Evolutionary conservation across 208 protist genomes (phyloP), one percentile per base, ranked within the genome.

Genomic region (Leishmania gerbilli): DNA sequence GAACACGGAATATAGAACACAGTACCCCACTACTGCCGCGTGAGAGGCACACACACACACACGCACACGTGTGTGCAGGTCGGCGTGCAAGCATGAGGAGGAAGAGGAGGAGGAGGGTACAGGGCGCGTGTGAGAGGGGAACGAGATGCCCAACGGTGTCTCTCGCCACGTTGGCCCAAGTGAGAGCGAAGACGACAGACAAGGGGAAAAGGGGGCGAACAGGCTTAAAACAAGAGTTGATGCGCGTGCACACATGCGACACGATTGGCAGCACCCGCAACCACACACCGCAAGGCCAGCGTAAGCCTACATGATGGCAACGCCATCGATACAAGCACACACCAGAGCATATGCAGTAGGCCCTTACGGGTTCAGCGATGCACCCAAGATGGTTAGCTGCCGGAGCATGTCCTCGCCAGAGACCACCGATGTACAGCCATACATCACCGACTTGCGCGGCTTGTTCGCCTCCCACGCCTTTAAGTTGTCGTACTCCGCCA

Each of bases 401-500:
- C 85, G 79, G 21, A 98, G 87, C 62, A 96, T 89, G 77, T 96
- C 91, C 76, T 93, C 92, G 9, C 95, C 95, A 19, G 92, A 92
- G 7, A 92, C 77, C 49, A 98, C 60, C 0, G 91, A 87, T 27
- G 95, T 97, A 84, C 93, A 96, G 60, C 95, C 95, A 87, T 98
- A 98, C 72, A 86, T 93, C 31, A 98, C 94, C 8, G 91, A 87
- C 83, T 97, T 97, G 31, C 88, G 80, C 37, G 85, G 89, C 74
- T 90, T 92, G 56, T 78, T 80, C 11, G 90, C 82, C 82, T 98
- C 93, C 94, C 95, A 98, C 17, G 53, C 45, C 83, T 97, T 97
- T 69, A 98, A 84, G 80, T 98, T 93, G 75, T 97, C 94, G 84
- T 97, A 98, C 88, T 98, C 95, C 27, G 89, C 89, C 49, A 95